Conservation (phyloP, 1,284 basidiomycete genomes). For the Taiwanofungus camphoratus region DNA sequence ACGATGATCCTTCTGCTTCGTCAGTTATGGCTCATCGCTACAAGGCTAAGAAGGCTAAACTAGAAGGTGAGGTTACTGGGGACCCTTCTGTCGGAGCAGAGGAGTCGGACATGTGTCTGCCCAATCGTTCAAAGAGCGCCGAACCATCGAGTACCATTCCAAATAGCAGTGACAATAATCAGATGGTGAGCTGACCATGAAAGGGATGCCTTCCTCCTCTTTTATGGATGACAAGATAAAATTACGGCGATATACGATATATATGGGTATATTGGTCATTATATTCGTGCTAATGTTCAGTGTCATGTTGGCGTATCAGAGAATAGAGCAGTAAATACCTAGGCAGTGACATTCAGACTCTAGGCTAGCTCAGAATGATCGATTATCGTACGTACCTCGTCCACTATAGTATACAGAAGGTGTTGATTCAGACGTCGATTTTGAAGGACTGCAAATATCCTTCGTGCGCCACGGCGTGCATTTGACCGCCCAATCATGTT, state of each 20-base stretch:
- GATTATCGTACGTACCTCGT: constrained; percentile 64
- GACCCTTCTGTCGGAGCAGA: too few species aligned
- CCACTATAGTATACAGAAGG: constrained; percentile 79
- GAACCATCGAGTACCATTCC: too few species aligned
- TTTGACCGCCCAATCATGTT: constrained; percentile 96
- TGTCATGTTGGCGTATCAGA: too few species aligned
- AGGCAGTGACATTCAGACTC: background rate
- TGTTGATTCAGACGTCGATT: constrained; percentile 92
- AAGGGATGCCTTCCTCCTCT: too few species aligned
- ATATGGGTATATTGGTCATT: too few species aligned
- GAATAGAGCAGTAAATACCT: background rate
- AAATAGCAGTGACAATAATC: too few species aligned
- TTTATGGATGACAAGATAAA: too few species aligned
- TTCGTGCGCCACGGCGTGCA: constrained; percentile 83
- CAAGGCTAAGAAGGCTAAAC: constrained; percentile 21
- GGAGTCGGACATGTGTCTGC: too few species aligned
- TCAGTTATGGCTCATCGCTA: constrained; percentile 39
- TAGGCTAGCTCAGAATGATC: background rate
- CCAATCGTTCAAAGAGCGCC: too few species aligned
- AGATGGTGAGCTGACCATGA: too few species aligned
- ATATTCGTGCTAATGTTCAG: too few species aligned
- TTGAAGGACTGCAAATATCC: constrained; percentile 89
- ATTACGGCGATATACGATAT: too few species aligned
- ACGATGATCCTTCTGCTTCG: constrained; percentile 60
- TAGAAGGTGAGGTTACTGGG: constrained; percentile 2